phyloP scores from a whole-genome alignment of 768 basidiomycete genomes.

The Tricholoma bakamatsutake region DNA sequence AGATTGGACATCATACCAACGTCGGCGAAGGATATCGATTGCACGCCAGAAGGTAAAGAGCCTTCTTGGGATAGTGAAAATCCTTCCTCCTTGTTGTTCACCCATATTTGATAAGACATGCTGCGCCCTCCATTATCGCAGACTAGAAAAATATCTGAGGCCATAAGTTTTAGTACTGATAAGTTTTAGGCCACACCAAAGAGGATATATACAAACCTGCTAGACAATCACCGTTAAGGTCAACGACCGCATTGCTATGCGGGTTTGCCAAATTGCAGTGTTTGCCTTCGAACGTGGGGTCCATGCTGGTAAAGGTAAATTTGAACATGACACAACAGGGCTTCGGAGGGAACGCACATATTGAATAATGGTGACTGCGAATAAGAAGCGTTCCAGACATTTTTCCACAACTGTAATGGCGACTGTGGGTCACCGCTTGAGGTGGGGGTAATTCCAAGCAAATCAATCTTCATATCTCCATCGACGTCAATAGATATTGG shows the following conservation, averaged over 20 bases:
- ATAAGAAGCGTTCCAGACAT: constrained; percentile 64
- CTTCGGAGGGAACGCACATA: constrained; percentile 42
- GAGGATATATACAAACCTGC: constrained; percentile 47
- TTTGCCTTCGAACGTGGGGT: constrained; percentile 53
- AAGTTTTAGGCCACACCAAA: neutral
- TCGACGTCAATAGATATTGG: constrained; percentile 84
- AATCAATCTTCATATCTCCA: constrained; percentile 85
- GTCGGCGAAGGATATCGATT: constrained; percentile 84
- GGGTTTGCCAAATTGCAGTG: constrained; percentile 81
- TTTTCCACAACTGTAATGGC: constrained; percentile 70
- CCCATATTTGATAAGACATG: constrained; percentile 85
- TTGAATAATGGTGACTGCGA: constrained; percentile 51
- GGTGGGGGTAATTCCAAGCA: constrained; percentile 61
- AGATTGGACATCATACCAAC: constrained; percentile 49
- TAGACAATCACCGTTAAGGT: constrained; percentile 92
- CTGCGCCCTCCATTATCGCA: constrained; percentile 61
- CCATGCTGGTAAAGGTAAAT: constrained; percentile 31
- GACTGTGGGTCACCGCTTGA: constrained; percentile 26
- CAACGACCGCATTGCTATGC: constrained; percentile 92
- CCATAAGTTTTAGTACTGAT: neutral
- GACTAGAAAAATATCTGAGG: constrained; percentile 79
- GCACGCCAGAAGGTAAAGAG: constrained; percentile 67
- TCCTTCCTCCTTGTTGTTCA: constrained; percentile 74
- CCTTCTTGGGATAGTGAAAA: constrained; percentile 67
- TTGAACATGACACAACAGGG: neutral